phyloP scores from a whole-genome alignment of 2,329 filamentous ascomycete genomes.

The Talaromyces amestolkiae region DNA sequence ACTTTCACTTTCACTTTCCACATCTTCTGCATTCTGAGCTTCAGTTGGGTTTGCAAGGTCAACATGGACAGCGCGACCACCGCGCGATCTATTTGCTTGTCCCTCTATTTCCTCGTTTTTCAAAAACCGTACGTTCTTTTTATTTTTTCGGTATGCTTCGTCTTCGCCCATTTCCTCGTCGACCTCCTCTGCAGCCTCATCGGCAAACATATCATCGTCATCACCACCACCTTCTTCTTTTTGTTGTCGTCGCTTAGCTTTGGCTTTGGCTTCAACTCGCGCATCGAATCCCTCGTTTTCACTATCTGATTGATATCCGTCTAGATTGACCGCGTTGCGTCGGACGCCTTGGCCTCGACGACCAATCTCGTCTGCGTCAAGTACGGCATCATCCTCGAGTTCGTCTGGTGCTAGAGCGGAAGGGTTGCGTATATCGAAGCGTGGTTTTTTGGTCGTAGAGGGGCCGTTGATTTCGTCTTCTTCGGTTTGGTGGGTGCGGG shows the following conservation, averaged over 20 bases:
- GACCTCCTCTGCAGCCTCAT: slow-evolving; percentile 58
- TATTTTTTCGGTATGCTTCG: slow-evolving; percentile 56
- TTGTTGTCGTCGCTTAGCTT: slow-evolving; percentile 33
- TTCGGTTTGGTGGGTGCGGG: slow-evolving; percentile 67
- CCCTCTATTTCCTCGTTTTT: slow-evolving; percentile 70
- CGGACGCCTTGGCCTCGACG: slow-evolving; percentile 70
- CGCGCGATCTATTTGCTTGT: slow-evolving; percentile 70
- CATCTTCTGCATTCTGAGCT: slow-evolving; percentile 49
- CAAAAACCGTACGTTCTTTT: slow-evolving; percentile 61
- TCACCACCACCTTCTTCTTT: slow-evolving; percentile 28
- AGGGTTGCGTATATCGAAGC: slow-evolving; percentile 92
- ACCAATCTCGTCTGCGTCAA: slow-evolving; percentile 92
- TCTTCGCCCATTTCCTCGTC: slow-evolving; percentile 57
- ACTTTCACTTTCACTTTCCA: slow-evolving; percentile 53
- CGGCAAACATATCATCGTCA: slow-evolving; percentile 79
- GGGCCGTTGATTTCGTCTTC: slow-evolving; percentile 43
- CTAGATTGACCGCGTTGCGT: slow-evolving; percentile 90
- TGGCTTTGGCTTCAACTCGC: slow-evolving; percentile 62
- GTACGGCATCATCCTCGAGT: slow-evolving; percentile 68
- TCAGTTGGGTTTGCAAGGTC: slow-evolving; percentile 52
- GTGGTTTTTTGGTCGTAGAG: slow-evolving; percentile 67
- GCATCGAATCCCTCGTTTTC: slow-evolving; percentile 88
- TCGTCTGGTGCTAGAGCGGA: slow-evolving; percentile 84
- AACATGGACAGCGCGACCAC: slow-evolving; percentile 64
- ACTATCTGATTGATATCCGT: slow-evolving; percentile 91